These are phyloP conservation scores for Liriodendron chinense DNA, from an alignment of 164 flowering plant species.

Conservation along the genomic window DNA sequence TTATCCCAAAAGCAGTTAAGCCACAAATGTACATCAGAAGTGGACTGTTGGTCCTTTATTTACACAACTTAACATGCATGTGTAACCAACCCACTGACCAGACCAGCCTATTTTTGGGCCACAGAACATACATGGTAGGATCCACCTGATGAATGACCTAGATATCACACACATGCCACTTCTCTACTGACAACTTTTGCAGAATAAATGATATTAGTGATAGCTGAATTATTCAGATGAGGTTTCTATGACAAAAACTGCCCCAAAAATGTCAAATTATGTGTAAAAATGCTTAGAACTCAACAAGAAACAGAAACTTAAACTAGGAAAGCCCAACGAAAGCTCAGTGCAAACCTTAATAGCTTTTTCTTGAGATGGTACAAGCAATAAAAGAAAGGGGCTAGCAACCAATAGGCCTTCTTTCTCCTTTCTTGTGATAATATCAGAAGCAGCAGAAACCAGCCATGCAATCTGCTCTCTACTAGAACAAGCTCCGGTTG, in stretches of 20 bases:
- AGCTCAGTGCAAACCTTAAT: slow-evolving; percentile 43
- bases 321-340: neutral
- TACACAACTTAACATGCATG: too few species aligned
- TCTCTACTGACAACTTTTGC: too few species aligned
- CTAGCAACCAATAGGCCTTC: slow-evolving; percentile 40
- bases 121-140: too few species aligned
- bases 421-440: slow-evolving; percentile 58
- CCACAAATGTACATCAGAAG: too few species aligned
- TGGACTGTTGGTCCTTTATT: too few species aligned
- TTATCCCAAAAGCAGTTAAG: too few species aligned
- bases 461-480: slow-evolving; percentile 84
- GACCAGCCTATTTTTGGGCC: too few species aligned
- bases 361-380: slow-evolving; percentile 67
- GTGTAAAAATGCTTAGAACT: neutral
- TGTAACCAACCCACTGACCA: too few species aligned
- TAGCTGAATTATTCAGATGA: neutral
- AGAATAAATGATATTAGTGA: neutral
- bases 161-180: too few species aligned
- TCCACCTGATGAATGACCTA: too few species aligned
- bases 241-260: neutral
- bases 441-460: slow-evolving; percentile 70
- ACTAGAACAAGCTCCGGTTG: slow-evolving; percentile 45
- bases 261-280: neutral
- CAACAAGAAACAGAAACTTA: neutral
- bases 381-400: slow-evolving; percentile 77